Conservation (phyloP, 1,284 basidiomycete genomes). For the Ceratobasidium sp. region DNA sequence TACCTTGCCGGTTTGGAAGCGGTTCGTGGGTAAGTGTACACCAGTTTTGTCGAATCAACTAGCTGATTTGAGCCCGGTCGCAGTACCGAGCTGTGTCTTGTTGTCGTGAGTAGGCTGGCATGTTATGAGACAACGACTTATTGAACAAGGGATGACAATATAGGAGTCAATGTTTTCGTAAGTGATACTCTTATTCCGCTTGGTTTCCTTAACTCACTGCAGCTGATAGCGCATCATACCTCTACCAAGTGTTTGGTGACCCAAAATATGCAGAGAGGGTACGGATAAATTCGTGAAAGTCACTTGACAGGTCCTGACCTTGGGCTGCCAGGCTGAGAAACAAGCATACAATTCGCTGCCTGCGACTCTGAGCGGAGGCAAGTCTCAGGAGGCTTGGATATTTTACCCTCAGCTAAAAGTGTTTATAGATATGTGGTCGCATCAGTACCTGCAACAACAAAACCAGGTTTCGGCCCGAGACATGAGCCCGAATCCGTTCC, state of each 20-base stretch:
- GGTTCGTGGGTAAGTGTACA: constrained; percentile 63
- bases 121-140: not conserved
- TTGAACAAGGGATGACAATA: not conserved
- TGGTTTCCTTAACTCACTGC: constrained; percentile 14
- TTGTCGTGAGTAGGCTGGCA: constrained; percentile 62
- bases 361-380: constrained; percentile 67
- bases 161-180: constrained; percentile 75
- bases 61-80: constrained; percentile 4
- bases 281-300: constrained; percentile 44
- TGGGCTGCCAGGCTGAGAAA: constrained; percentile 63
- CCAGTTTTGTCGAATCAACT: not conserved
- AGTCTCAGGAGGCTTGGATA: constrained; percentile 22
- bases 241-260: constrained; percentile 71
- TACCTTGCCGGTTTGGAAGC: constrained; percentile 70
- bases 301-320: not conserved
- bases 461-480: constrained; percentile 33
- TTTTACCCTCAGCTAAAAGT: not conserved
- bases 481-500: constrained; percentile 43
- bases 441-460: constrained; percentile 43
- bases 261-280: constrained; percentile 69
- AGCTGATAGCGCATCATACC: constrained; percentile 63
- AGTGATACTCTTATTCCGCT: constrained; percentile 49
- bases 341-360: constrained; percentile 72
- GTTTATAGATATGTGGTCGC: constrained; percentile 36
- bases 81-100: constrained; percentile 69